phyloP scores from a whole-genome alignment of 2,329 filamentous ascomycete species.

The Arthrobotrys musiformis region DNA sequence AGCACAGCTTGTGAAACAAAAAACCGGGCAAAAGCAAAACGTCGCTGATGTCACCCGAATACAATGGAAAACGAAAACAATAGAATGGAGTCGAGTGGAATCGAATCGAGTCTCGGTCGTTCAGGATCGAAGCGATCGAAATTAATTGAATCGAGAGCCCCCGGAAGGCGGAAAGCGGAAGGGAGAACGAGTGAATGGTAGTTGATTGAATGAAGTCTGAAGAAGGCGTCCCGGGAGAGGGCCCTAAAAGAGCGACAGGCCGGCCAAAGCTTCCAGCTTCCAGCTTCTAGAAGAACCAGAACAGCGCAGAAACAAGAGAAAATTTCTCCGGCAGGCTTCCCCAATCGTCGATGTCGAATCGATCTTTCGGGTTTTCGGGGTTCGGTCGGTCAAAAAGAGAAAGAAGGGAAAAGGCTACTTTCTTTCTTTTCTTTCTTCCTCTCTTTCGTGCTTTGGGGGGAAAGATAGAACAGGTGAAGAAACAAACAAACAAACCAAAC shows the following conservation, averaged over 20 bases:
- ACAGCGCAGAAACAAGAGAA: neutral
- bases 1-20: slow-evolving; percentile 24
- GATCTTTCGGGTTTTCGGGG: too few species aligned
- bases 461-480: too few species aligned
- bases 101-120: neutral
- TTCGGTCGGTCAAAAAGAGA: neutral
- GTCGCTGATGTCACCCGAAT: slow-evolving; percentile 22
- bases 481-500: too few species aligned
- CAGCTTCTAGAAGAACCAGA: slow-evolving; percentile 15
- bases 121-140: too few species aligned
- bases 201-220: neutral
- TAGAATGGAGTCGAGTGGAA: neutral
- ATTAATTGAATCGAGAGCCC: neutral
- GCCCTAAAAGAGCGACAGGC: neutral
- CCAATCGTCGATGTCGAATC: slow-evolving; percentile 9
- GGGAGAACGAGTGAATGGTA: neutral
- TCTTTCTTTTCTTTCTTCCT: too few species aligned
- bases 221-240: slow-evolving; percentile 17
- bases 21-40: slow-evolving; percentile 27
- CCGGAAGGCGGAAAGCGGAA: neutral
- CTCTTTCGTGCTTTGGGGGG: too few species aligned
- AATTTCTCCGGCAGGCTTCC: slow-evolving; percentile 7
- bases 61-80: neutral
- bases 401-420: too few species aligned
- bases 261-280: too few species aligned